Percentiles rank a stretch among this genome's conserved stretches.
Conservation (phyloP, 164 flowering plant genomes). For the Piper longum region DNA sequence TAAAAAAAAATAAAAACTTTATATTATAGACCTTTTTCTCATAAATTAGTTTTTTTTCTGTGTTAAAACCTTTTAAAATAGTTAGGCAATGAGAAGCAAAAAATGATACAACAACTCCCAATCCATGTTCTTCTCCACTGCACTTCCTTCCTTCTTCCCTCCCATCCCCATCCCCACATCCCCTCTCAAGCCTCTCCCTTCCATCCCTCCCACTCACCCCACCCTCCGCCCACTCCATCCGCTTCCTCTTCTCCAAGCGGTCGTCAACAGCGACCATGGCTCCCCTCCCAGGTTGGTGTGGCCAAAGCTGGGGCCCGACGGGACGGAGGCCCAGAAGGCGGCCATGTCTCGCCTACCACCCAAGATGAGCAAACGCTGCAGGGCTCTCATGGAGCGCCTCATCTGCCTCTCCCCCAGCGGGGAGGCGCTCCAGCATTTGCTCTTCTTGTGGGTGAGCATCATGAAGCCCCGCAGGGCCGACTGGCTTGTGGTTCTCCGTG, state of each 20-base stretch:
- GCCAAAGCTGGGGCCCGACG: constrained; percentile 30
- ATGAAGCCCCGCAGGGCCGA: constrained; percentile 83
- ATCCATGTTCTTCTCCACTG: background rate
- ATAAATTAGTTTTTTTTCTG: background rate
- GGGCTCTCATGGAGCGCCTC: constrained; percentile 60
- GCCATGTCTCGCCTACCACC: constrained; percentile 43
- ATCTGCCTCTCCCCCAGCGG: constrained; percentile 36
- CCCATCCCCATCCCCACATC: background rate
- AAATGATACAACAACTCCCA: too few relatives aligned
- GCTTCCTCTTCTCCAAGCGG: background rate
- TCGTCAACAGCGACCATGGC: constrained; percentile 5
- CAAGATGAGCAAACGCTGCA: constrained; percentile 61
- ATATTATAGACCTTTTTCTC: too few relatives aligned
- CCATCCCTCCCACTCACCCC: constrained; percentile 2
- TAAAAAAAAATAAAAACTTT: too few relatives aligned
- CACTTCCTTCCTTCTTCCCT: background rate
- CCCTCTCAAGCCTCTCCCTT: background rate
- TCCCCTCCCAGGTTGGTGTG: constrained; percentile 36
- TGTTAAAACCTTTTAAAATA: too few relatives aligned
- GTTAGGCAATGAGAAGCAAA: too few relatives aligned
- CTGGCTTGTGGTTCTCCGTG: constrained; percentile 73
- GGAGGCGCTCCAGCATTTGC: constrained; percentile 24
- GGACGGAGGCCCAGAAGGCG: constrained; percentile 39
- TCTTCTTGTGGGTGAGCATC: constrained; percentile 59
- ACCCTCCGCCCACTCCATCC: background rate